Evolutionary conservation across 305 asterid species (phyloP), one percentile per base, ranked within the genome.

Genomic region (Fraxinus sp.): DNA sequence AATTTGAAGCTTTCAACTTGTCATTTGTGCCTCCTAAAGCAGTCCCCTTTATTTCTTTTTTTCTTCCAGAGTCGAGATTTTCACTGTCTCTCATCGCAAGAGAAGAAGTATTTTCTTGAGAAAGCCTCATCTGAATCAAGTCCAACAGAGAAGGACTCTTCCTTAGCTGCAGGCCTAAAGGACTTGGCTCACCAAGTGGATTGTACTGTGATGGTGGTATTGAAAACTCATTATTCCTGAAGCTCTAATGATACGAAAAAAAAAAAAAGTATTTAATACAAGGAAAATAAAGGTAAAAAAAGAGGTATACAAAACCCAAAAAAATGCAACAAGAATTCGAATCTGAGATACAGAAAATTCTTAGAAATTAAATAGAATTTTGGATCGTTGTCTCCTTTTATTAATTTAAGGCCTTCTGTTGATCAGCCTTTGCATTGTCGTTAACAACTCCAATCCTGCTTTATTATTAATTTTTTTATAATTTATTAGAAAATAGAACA

Each of bases 1-100:
- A 95, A 89, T 95, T 95, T 9, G 98, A 90, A n/a, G 98, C 98
- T 88, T 95, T 95, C 87, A 90, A 76, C 89, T 95, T 95, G 83
- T 95, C 98, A 84, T 81, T 82, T 59, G 88, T 88, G 77, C 83
- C 87, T 62, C 87, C 87, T 77, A 89, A 83, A 83, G 87, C 76
- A 77, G 77, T 76, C 35, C 87, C 89, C 83, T 85, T 88, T 46
- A 74, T 85, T 62, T 87, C 93, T 75, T 87, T 89, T 86, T 90
- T 90, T 70, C 78, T 81, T 64, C 35, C 85, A 14, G 83, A 55
- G 78, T 82, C 66, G 26, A 75, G 72, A 46, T 55, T 83, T 80
- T 84, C 91, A 85, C 77, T 57, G 41, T 89, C 59, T 24, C 81
- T 43, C 83, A 82, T 80, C 11, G 79, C 77, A 28, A 22, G 13